Base-by-base conservation (phyloP, 2,329 filamentous ascomycete species). In the Claviceps maximensis region DNA sequence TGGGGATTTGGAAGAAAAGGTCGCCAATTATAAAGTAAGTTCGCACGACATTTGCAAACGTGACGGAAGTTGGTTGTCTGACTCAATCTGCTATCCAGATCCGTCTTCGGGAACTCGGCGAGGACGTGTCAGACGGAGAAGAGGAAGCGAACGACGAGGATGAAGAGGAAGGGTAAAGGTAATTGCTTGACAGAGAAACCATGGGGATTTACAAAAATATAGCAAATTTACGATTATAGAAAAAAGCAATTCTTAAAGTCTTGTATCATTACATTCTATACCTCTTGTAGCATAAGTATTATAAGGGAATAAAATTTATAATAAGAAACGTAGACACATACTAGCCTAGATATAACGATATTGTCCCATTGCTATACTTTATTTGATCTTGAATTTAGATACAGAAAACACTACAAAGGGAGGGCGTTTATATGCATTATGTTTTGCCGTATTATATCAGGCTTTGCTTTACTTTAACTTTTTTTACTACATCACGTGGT, bases 1-100 rank as follows among this genome's bases (percentile, higher is more conserved):
- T 67, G 82, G 80, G 15, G 87, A 93, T 63, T 64, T 89, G 19
- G 87, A 93, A 67, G 85, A 88, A 52, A 91, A 90, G 69, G 74
- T 82, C 49, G 75, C 77, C 44, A 81, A 79, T 60, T 89, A 91
- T 63, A 91, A 87, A 76, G 84, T 86, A 69, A 58, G 75, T 55
- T 25, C 23, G 31, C 38, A 41, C 15, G 38, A 54, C 25, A 49
- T 23, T 6, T 21, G 15, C 15, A n/a, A 47, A 6, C 2, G 7
- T 10, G 31, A 17, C 1, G 31, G 29, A 15, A 2, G 9, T 9
- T 29, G 15, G 10, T 40, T 47, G 31, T 41, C 47, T 49, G n/a
- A 54, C 46, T 19, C 13, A 15, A 12, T 21, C 5, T 47, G 17
- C 21, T 19, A 38, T 53, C 17, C 61, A 81, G 74, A 68, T 70